A percentile compares a stretch with the other conserved stretches of the same genome.
Conservation (phyloP, 2,329 filamentous ascomycete species). For the Lachnellula occidentalis region DNA sequence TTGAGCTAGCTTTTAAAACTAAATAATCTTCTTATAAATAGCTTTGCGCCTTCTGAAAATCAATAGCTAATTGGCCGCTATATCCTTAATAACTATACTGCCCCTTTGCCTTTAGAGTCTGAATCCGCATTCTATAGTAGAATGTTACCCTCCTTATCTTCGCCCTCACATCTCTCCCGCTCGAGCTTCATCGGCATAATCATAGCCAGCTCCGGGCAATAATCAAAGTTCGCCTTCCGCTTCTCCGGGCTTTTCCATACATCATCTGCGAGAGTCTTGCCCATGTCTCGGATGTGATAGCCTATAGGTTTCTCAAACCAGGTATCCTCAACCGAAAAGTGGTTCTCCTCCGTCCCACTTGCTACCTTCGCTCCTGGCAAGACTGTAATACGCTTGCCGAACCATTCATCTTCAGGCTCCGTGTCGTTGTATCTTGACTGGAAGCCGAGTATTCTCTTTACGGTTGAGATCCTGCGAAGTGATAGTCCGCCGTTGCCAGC, state of each 20-base stretch:
- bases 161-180: constrained; percentile 38
- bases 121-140: no score
- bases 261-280: constrained; percentile 35
- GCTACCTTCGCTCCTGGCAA: constrained; percentile 46
- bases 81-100: no score
- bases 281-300: constrained; percentile 45
- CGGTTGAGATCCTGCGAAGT: constrained; percentile 46
- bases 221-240: constrained; percentile 45
- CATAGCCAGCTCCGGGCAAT: constrained; percentile 51
- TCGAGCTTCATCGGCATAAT: constrained; percentile 53
- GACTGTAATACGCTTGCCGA: constrained; percentile 42
- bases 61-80: no score
- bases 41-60: no score
- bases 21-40: no score
- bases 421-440: constrained; percentile 46
- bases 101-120: no score
- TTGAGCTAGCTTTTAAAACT: no score
- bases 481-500: constrained; percentile 51
- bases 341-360: constrained; percentile 32
- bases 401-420: constrained; percentile 51
- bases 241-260: constrained; percentile 43
- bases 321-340: constrained; percentile 45
- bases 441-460: constrained; percentile 42
- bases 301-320: constrained; percentile 49
- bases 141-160: constrained; percentile 25